Base-by-base conservation (phyloP, 164 flowering plant genomes). In the Umbellularia californica region DNA sequence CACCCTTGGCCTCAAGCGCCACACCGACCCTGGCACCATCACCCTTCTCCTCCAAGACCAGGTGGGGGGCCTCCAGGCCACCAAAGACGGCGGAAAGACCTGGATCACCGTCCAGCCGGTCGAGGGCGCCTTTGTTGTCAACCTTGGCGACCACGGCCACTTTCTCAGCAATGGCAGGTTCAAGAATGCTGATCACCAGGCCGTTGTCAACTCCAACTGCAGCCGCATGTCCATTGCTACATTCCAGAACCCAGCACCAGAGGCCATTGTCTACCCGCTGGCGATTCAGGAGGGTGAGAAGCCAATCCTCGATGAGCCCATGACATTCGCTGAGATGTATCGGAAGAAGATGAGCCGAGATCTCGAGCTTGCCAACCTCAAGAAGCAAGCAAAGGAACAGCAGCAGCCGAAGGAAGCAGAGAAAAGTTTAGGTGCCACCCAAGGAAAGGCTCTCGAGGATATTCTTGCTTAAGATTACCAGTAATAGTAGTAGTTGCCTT, bases 101-200 rank as follows among this genome's bases (percentile, higher is more conserved):
- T 92, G 97, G 97, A 89, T 91, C 85, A 91, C 95, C 5, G 97
- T 92, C 71, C 87, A 91, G 79, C 97, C 97, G 12, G 81, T 92
- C 7, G 86, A 86, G 7, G 94, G 92, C 1, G 95, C 97, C 25
- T 90, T 90, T 69, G 91, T 92, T 5, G 97, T 92, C 83, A 90
- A 92, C 76, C 90, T 92, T 0, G 97, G 97, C 3, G 97, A 92
- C 50, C 94, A 92, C 73, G 97, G 97, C 65, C 97, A 90, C 95
- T 91, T 58, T 75, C 80, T 92, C 58, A 92, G 95, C 90, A 92
- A 92, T 65, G 97, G 97, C 81, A 90, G 97, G 84, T 92, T 92
- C 90, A 90, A 81, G 90, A 92, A 88, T 50, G 97, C 94, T 0
- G 97, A 92, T 52, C 97, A 92, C 80, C 97, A 90, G 71, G 97